Conservation (phyloP, 306 rosid species). For the Adenanthera pavonina region DNA sequence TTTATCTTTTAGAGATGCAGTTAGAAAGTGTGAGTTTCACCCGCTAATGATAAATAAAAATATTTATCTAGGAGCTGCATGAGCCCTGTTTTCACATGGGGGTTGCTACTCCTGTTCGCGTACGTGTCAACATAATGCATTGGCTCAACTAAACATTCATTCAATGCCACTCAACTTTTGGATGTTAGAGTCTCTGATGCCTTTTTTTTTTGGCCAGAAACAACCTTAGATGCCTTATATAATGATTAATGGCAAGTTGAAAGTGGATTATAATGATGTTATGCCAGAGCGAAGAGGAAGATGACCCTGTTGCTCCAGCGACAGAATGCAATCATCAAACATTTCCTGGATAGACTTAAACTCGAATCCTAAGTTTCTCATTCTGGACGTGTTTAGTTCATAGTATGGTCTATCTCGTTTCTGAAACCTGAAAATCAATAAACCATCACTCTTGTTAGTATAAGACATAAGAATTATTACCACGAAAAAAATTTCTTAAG, state of each 20-base stretch:
- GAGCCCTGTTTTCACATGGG: no score
- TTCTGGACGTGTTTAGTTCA: neutral
- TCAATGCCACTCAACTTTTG: neutral
- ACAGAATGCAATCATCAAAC: slow-evolving; percentile 83
- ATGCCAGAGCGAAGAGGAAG: slow-evolving; percentile 31
- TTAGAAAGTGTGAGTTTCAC: neutral
- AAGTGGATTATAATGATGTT: neutral
- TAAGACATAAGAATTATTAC: no score
- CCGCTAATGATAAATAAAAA: neutral
- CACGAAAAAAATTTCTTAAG: no score
- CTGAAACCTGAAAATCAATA: slow-evolving; percentile 58
- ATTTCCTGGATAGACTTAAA: neutral
- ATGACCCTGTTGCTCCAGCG: slow-evolving; percentile 59
- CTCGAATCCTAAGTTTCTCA: neutral
- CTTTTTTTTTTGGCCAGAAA: neutral
- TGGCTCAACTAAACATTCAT: neutral
- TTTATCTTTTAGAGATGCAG: neutral
- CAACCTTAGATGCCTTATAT: neutral
- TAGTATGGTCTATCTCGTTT: slow-evolving; percentile 39
- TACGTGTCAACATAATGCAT: no score
- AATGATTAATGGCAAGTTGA: neutral
- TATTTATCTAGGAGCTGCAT: no score
- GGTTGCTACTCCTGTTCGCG: no score
- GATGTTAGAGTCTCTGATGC: neutral
- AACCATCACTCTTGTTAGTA: no score